Base-by-base conservation (phyloP, 805 yeast species). In the Hanseniaspora singularis region DNA sequence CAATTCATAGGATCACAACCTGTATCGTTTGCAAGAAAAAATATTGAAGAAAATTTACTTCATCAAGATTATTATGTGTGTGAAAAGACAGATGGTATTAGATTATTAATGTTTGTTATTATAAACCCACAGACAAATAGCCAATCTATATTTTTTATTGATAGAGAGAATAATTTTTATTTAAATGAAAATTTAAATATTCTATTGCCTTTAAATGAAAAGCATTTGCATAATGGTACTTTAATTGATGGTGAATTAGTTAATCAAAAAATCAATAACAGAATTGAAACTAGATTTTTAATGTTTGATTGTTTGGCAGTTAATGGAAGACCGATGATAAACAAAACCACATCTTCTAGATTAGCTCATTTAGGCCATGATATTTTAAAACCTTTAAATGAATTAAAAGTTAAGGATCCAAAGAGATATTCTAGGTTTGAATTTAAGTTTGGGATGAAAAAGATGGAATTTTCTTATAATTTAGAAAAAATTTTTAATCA, bases 171-270 rank as follows among this genome's bases (percentile, higher is more conserved):
- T 57, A 94, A 88, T 52, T 92, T 81, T 61, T 84, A 72, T 57
- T 73, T 80, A 64, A 74, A 92, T 10, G 87, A 85, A 20, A 77
- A 80, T 48, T 76, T 94, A 53, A 94, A 87, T 61, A 85, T 94
- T 60, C 96, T 97, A 0, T 53, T 60, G 2, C 64, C 66, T n/a
- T 51, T 52, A 4, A 57, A 62, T 37, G 30, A 32, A 11, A 57
- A 65, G 58, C 67, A 76, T 1, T 79, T 77, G 52, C 96, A 88
- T 55, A 81, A 81, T 53, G 96, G 95, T 3, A 82, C 96, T 0
- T 66, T 92, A 7, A 72, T 92, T 7, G 99, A 92, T 63, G 99
- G 99, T 3, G 99, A 92, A 64, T 70, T 92, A 44, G 96, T 92
- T 3, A 63, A 77, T 53, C 87, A 84, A 52, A 76, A 76, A 7